phyloP scores from a whole-genome alignment of 176 grass and related monocot genomes.

The Oryza coarctata region DNA sequence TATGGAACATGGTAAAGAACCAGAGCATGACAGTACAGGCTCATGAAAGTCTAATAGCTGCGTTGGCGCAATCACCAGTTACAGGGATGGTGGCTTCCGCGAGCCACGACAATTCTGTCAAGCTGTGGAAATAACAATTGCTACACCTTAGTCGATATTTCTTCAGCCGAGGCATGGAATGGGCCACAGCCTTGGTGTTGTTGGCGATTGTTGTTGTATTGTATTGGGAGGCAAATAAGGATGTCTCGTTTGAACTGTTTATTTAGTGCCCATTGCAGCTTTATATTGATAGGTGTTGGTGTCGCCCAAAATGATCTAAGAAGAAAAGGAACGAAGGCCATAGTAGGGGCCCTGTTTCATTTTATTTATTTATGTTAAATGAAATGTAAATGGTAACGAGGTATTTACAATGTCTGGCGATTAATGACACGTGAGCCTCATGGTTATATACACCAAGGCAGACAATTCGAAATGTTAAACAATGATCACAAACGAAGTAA shows the following conservation, averaged over 20 bases:
- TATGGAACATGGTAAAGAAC: constrained; percentile 95
- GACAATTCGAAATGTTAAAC: neutral
- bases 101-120: constrained; percentile 93
- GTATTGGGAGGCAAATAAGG: constrained; percentile 41
- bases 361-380: neutral
- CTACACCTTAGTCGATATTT: constrained; percentile 29
- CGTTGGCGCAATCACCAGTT: constrained; percentile 70
- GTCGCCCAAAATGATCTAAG: constrained; percentile 16
- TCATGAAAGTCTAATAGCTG: constrained; percentile 77
- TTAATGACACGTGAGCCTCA: neutral
- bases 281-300: constrained; percentile 37
- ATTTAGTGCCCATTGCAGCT: constrained; percentile 23
- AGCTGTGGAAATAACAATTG: constrained; percentile 85
- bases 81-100: constrained; percentile 94
- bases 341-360: neutral
- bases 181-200: neutral
- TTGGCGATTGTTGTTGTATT: neutral
- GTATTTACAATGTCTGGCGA: neutral
- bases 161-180: constrained; percentile 33
- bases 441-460: neutral
- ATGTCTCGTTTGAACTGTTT: constrained; percentile 23
- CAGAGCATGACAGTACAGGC: constrained; percentile 80
- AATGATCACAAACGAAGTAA: neutral
- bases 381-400: constrained; percentile 17
- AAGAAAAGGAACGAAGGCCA: constrained; percentile 22